phyloP scores from a whole-genome alignment of 139 green algal genomes.

The Ostreobium quekettii region DNA sequence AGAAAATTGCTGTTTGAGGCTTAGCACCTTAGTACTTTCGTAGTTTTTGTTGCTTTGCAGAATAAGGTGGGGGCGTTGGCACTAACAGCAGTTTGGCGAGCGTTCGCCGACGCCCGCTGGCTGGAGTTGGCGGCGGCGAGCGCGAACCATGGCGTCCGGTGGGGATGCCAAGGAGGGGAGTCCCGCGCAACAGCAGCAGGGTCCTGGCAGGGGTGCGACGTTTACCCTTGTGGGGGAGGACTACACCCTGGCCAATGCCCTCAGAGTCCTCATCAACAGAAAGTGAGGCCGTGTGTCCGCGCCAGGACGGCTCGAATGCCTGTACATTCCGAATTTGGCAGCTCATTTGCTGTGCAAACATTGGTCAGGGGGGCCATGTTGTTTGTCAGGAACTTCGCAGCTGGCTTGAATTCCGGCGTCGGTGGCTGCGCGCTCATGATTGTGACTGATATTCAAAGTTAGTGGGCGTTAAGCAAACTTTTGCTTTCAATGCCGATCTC shows the following conservation, averaged over 20 bases:
- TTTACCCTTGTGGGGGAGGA: constrained; percentile 9
- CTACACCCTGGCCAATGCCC: constrained; percentile 14
- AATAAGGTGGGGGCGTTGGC: too few species aligned
- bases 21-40: too few species aligned
- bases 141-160: too few species aligned
- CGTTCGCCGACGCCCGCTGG: too few species aligned
- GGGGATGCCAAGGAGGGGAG: too few species aligned
- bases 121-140: too few species aligned
- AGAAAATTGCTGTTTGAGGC: too few species aligned
- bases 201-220: constrained; percentile 1
- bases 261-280: constrained; percentile 3
- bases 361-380: background rate
- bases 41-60: too few species aligned
- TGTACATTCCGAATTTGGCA: background rate
- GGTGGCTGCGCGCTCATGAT: background rate
- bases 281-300: background rate
- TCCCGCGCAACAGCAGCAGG: too few species aligned
- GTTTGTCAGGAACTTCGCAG: background rate
- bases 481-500: background rate
- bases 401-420: background rate
- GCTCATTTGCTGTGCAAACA: background rate
- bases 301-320: background rate
- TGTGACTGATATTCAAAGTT: background rate
- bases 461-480: background rate
- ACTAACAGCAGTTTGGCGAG: too few species aligned